Base-by-base conservation (phyloP, 2,329 filamentous ascomycete species). In the Exserohilum turcica region DNA sequence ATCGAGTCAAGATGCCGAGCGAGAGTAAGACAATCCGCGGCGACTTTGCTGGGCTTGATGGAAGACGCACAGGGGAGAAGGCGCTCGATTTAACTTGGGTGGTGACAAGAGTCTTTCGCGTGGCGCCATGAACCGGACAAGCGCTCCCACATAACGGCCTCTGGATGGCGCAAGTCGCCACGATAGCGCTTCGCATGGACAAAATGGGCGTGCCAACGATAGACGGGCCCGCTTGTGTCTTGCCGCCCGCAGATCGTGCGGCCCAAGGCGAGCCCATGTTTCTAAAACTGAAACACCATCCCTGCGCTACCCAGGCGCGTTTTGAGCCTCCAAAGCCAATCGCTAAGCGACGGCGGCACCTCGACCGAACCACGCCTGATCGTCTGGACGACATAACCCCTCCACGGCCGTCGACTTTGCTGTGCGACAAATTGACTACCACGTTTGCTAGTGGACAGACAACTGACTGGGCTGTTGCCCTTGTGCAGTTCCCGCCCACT, bases 321-420 rank as follows among this genome's bases (percentile, higher is more conserved):
- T 66, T 57, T 55, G 66, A 62, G 58, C 63, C 31, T 51, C 60
- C 62, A 52, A 50, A 48, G 48, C 73, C 73, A 75, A 75, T 75
- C 60, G 62, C 46, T 70, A 64, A 61, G 64, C 66, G 64, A 65
- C 61, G 56, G 45, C 59, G 54, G 59, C 58, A 57, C 57, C 47
- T 57, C 57, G 45, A 56, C 61, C 66, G 70, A 63, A 73, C 60
- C 54, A 54, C 56, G 59, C 68, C 54, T 68, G 55, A 63, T 60
- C 42, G 43, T 61, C 43, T 61, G 52, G 61, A 63, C 49, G 59
- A 53, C 52, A 52, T 52, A 60, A 53, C 56, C 54, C 40, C 48
- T 48, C 44, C 33, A 37, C 21, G 21, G 32, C 37, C 39, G 33
- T 48, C 48, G 39, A 47, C 33, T 18, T 47, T 47, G 43, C 40